These are phyloP conservation scores for Cladosporium velox DNA, from an alignment of 2,329 filamentous ascomycete genomes.

Conservation along the genomic window DNA sequence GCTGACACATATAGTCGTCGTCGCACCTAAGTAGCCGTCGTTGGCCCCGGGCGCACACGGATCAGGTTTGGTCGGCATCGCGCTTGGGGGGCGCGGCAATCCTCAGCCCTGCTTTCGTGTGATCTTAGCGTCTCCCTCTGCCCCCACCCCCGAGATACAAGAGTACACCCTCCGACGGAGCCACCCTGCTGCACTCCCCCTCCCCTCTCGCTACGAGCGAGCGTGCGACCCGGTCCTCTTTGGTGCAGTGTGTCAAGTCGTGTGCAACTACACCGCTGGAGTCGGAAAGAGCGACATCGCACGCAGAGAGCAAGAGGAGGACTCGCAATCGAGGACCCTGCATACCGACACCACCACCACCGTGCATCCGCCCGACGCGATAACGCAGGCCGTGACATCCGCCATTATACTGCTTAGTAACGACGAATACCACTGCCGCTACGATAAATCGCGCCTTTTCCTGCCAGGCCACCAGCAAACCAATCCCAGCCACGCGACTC, in stretches of 20 bases:
- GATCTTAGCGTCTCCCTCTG: constrained; percentile 14
- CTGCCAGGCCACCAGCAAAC: neutral
- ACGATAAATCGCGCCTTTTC: neutral
- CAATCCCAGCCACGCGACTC: constrained; percentile 12
- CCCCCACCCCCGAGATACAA: constrained; percentile 11
- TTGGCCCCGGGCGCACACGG: neutral
- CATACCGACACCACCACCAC: neutral
- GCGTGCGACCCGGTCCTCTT: neutral
- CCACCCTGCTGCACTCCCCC: neutral
- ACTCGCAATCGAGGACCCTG: neutral
- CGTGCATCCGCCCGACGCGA: constrained; percentile 2
- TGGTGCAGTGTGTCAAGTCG: neutral
- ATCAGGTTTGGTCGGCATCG: constrained; percentile 7
- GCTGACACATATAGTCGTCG: neutral
- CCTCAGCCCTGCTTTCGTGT: constrained; percentile 9
- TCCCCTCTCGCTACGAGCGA: constrained; percentile 1
- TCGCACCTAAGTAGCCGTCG: neutral
- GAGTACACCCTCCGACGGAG: constrained; percentile 3
- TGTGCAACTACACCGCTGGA: neutral
- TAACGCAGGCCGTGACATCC: neutral
- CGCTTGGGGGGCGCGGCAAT: constrained; percentile 15
- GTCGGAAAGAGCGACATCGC: constrained; percentile 1
- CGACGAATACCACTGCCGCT: neutral
- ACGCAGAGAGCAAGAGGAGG: neutral
- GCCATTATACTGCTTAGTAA: neutral